These are phyloP conservation scores for Pseudozyma flocculosa DNA, from an alignment of 1,284 basidiomycete genomes.

Conservation along the genomic window DNA sequence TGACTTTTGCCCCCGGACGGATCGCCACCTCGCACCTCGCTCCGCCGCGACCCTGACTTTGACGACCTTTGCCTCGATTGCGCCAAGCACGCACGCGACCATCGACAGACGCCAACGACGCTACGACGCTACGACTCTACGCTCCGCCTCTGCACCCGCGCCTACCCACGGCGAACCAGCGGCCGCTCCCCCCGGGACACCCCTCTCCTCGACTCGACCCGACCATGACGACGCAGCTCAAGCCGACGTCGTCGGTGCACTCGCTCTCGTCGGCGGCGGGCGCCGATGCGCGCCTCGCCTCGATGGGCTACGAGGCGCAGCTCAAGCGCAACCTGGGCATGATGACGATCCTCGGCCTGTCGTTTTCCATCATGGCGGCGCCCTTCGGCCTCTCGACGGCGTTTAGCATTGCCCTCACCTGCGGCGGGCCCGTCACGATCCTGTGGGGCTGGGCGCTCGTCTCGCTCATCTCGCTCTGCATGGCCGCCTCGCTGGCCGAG, in stretches of 20 bases:
- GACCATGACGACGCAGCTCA: no score
- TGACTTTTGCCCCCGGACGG: no score
- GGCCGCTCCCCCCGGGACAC: no score
- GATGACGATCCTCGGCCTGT: conserved; percentile 60
- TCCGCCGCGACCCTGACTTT: no score
- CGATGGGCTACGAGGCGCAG: conserved; percentile 61
- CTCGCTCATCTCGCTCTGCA: conserved; percentile 60
- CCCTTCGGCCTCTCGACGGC: conserved; percentile 60
- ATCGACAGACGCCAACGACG: no score
- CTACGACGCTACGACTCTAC: no score
- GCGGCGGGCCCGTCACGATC: conserved; percentile 59
- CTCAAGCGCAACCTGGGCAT: conserved; percentile 61
- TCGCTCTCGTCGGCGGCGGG: conserved; percentile 43
- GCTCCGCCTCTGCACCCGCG: no score
- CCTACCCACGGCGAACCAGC: no score
- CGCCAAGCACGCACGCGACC: no score
- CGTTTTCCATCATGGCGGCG: conserved; percentile 60
- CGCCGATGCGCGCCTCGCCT: conserved; percentile 56
- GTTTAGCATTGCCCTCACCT: conserved; percentile 60
- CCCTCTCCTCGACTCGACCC: no score
- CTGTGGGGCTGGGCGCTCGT: conserved; percentile 62
- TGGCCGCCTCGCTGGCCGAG: conserved; percentile 61
- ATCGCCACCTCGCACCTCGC: no score
- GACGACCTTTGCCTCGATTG: no score
- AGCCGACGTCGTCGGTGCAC: conserved; percentile 28